Percentiles rank a stretch among this genome's conserved stretches.
Conservation (phyloP, 2,329 filamentous ascomycete genomes). For the Myriosclerotinia scirpicola region DNA sequence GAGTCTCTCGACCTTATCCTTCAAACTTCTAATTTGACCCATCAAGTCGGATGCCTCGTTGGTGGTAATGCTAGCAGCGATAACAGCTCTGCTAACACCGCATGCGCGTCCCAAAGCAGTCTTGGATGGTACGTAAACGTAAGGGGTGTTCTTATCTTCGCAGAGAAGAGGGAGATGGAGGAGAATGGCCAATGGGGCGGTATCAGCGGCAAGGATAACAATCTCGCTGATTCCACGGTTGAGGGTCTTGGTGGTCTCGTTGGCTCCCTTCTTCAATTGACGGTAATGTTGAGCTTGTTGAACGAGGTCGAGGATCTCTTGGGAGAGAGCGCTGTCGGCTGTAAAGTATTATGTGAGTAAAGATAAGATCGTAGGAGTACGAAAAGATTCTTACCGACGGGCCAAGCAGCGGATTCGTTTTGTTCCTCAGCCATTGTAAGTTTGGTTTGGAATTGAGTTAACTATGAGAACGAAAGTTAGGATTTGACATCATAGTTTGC, state of each 20-base stretch:
- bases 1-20: slow-evolving; percentile 93
- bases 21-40: slow-evolving; percentile 81
- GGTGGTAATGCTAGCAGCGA: slow-evolving; percentile 83
- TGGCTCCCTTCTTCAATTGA: slow-evolving; percentile 87
- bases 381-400: slow-evolving; percentile 18
- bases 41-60: slow-evolving; percentile 88
- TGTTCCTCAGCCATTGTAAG: slow-evolving; percentile 41
- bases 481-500: background rate
- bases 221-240: slow-evolving; percentile 90
- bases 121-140: slow-evolving; percentile 75
- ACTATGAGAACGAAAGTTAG: slow-evolving; percentile 16
- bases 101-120: slow-evolving; percentile 85
- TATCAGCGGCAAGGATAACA: slow-evolving; percentile 86
- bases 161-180: slow-evolving; percentile 85
- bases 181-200: slow-evolving; percentile 80
- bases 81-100: slow-evolving; percentile 85
- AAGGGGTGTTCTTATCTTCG: slow-evolving; percentile 77
- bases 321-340: slow-evolving; percentile 71
- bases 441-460: slow-evolving; percentile 22
- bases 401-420: slow-evolving; percentile 40
- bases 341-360: slow-evolving; percentile 51
- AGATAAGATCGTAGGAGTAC: slow-evolving; percentile 48
- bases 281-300: slow-evolving; percentile 59
- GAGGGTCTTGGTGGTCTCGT: slow-evolving; percentile 83
- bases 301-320: slow-evolving; percentile 80